phyloP scores from a whole-genome alignment of 352 stramenopile genomes.

The Globisporangium radiosum region DNA sequence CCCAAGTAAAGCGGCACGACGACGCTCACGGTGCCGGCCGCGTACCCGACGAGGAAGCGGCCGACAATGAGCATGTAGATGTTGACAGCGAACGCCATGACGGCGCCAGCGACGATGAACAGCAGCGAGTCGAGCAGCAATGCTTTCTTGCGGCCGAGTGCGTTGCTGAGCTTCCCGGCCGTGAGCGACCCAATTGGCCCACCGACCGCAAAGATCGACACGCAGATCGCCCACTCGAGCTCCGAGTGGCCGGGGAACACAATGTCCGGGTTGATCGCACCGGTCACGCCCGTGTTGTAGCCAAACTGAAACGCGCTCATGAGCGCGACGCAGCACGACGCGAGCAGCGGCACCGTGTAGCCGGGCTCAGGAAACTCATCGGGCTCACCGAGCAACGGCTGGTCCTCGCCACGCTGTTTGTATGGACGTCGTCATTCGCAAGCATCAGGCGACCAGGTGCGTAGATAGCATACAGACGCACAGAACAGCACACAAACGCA shows the following conservation, averaged over 20 bases:
- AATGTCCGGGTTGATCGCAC: constrained; percentile 47
- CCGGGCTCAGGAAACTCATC: constrained; percentile 60
- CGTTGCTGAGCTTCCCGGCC: constrained; percentile 46
- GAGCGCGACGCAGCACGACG: constrained; percentile 60
- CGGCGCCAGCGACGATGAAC: constrained; percentile 48
- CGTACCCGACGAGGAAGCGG: constrained; percentile 65
- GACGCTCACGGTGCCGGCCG: constrained; percentile 59
- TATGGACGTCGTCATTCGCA: neutral
- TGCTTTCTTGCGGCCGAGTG: constrained; percentile 54
- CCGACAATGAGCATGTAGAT: constrained; percentile 69
- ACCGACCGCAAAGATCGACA: constrained; percentile 62
- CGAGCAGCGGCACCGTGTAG: constrained; percentile 58
- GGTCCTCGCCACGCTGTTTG: constrained; percentile 57
- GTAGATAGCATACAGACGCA: too few species aligned
- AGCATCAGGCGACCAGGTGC: too few species aligned
- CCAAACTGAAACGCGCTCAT: constrained; percentile 69
- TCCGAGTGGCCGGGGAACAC: constrained; percentile 62
- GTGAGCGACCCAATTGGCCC: constrained; percentile 60
- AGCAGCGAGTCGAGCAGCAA: constrained; percentile 54
- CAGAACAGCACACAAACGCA: constrained; percentile 7
- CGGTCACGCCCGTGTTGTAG: constrained; percentile 71
- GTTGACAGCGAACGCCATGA: constrained; percentile 58
- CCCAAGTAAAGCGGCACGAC: constrained; percentile 68
- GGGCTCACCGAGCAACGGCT: constrained; percentile 47
- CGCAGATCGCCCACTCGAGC: constrained; percentile 57